Base-by-base conservation (phyloP, 106 monocot species). In the Dendrobium huoshanense region DNA sequence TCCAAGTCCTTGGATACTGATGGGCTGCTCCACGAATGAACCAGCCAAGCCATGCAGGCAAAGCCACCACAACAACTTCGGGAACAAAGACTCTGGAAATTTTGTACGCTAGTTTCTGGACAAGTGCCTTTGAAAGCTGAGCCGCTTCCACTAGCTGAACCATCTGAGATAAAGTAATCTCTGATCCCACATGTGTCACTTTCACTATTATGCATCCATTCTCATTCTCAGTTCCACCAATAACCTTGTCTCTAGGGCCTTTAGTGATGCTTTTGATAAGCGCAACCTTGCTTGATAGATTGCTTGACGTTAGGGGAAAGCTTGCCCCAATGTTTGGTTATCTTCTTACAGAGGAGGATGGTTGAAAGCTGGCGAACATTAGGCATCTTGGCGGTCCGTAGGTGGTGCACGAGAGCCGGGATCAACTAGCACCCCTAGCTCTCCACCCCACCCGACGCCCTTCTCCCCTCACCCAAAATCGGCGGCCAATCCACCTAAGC, bases 241-340 rank as follows among this genome's bases (percentile, higher is more conserved):
- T 97, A 73, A 97, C 95, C 92, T 91, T 95, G 84, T 95, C 95
- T 77, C 93, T 93, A 18, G 82, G 83, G 82, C 81, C 86, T 81
- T 95, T 97, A 55, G 89, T 95, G 84, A 99, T 99, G 78, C 87
- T 85, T 24, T 99, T 95, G 82, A 99, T 84, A 79, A 95, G 91
- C 19, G 98, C 91, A 72, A 89, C 56, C 85, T 95, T n/a, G n/a
- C n/a, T n/a, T 99, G 67, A 95, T 86, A 29, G 90, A 87, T 72
- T 78, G 33, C 86, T 95, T 92, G 77, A 87, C 77, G 27, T 79
- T 33, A 0, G 87, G 89, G 25, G 92, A 77, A 54, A 99, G 95
- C 89, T 99, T 99, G 65, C 89, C 85, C 98, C 98, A 99, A 81
- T 99, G 98, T 17, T 90, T 90, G 40, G 94, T 93, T 84, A 99